Percentiles rank a stretch among this genome's conserved stretches.
Evolutionary conservation across 139 green algal genomes (phyloP).

Genomic region (Cymbomonas tetramitiformis): DNA sequence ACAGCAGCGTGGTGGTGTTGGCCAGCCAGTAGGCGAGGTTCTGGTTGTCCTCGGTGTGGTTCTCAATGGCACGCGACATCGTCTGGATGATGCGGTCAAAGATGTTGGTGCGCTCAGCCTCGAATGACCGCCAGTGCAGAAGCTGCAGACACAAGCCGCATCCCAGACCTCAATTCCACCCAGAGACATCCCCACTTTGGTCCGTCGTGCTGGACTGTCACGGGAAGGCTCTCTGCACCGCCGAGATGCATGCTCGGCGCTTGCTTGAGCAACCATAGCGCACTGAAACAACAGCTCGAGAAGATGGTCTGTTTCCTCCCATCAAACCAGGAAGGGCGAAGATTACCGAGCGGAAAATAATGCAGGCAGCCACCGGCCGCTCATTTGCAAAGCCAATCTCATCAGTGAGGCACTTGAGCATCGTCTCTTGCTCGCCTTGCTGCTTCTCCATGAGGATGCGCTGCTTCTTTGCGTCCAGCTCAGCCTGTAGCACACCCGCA

Average conservation of each 20-base stretch:
- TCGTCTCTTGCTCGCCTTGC: background rate
- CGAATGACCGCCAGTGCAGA: slow-evolving; percentile 75
- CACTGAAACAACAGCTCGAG: too few species aligned
- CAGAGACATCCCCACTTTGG: slow-evolving; percentile 44
- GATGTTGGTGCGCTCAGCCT: slow-evolving; percentile 77
- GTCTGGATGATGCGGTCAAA: slow-evolving; percentile 86
- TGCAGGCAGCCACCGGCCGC: slow-evolving; percentile 64
- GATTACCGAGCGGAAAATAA: slow-evolving; percentile 78
- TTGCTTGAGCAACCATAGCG: too few species aligned
- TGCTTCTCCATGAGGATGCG: too few species aligned
- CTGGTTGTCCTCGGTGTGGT: slow-evolving; percentile 44
- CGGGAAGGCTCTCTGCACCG: too few species aligned
- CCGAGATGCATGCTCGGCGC: too few species aligned
- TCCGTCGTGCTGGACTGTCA: too few species aligned
- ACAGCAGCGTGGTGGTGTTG: slow-evolving; percentile 87
- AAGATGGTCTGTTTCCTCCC: too few species aligned
- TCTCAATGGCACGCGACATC: slow-evolving; percentile 61
- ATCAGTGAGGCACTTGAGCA: slow-evolving; percentile 4
- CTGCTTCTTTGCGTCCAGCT: background rate
- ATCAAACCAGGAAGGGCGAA: too few species aligned
- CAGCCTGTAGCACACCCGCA: too few species aligned
- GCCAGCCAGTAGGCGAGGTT: slow-evolving; percentile 84
- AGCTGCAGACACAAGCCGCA: too few species aligned
- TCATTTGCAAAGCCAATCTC: slow-evolving; percentile 66
- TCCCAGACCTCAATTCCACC: background rate